A percentile compares a stretch with the other conserved stretches of the same genome.
Evolutionary conservation across 225 moss, liverwort and hornwort species (phyloP).

Genomic region (Antitrichia curtipendula): DNA sequence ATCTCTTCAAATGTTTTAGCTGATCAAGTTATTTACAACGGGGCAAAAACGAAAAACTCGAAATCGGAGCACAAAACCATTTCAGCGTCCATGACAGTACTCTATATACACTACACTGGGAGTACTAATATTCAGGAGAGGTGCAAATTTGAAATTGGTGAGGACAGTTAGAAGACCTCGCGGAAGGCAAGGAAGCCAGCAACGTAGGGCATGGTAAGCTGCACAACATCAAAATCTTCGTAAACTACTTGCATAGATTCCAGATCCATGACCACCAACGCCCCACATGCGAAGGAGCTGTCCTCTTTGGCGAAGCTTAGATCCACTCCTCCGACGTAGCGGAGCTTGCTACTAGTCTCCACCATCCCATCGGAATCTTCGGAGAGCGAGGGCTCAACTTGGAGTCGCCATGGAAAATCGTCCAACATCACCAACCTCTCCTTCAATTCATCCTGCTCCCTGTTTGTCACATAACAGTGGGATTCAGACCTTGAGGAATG

Average conservation of each 20-base stretch:
- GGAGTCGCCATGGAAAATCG: slow-evolving; percentile 59
- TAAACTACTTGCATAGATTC: slow-evolving; percentile 75
- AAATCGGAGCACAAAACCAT: neutral
- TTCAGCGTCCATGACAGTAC: neutral
- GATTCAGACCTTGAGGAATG: neutral
- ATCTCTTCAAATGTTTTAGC: neutral
- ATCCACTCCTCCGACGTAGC: slow-evolving; percentile 82
- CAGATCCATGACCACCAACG: slow-evolving; percentile 78
- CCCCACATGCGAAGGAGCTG: slow-evolving; percentile 62
- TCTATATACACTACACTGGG: neutral
- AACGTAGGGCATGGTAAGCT: slow-evolving; percentile 84
- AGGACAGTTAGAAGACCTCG: slow-evolving; percentile 37
- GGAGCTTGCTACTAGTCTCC: slow-evolving; percentile 21
- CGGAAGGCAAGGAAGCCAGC: slow-evolving; percentile 97
- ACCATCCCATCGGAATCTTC: neutral
- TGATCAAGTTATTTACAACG: neutral
- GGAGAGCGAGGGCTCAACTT: neutral
- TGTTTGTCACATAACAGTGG: neutral
- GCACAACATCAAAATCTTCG: slow-evolving; percentile 76
- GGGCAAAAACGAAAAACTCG: neutral
- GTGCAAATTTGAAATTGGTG: neutral
- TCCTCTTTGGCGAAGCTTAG: slow-evolving; percentile 77
- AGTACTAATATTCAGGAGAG: neutral
- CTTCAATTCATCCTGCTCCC: slow-evolving; percentile 84
- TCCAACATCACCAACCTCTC: slow-evolving; percentile 60